Evolutionary conservation across 805 yeast genomes (phyloP), one percentile per base, ranked within the genome.

Genomic region (Debaryomyces maramus): DNA sequence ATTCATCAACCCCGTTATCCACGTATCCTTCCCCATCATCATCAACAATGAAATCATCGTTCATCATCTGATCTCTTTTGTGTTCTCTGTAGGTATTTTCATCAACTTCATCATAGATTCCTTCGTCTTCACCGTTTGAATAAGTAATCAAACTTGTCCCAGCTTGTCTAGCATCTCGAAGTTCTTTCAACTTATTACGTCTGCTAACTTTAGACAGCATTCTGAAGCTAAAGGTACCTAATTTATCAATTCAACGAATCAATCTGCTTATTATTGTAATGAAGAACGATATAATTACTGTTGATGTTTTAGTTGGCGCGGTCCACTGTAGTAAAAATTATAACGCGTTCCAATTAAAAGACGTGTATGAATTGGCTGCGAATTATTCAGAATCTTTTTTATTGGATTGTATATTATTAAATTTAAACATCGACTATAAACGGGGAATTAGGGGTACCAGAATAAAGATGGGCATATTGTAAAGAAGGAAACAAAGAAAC

Each of bases 1-100:
- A 88, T 44, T 88, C 96, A 52, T 91, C 95, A 6, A 75, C 86
- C 42, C 99, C 99, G 31, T 85, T 85, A 52, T 93, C 98, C 1
- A 88, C 90, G 55, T 91, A 91, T 0, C 97, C 98, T 48, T 83
- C 85, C 21, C 97, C 97, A 50, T 85, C 81, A 59, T 91, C 98
- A 58, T 89, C 97, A 2, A 88, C 95, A 26, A 91, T 93, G 58
- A 91, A 91, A 60, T 91, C 97, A 55, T 91, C 97, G 45, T 85
- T 83, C 61, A 88, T 72, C 34, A 93, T 70, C 43, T 89, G 87
- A 43, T 85, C 80, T 52, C 95, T 78, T 58, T 86, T 87, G 56
- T 80, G 85, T 51, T 77, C 77, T 50, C 91, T 72, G 62, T 80
- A 91, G 26, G 83, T 80, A 21, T 75, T 81, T 53, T 89, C 96